Evolutionary conservation across 164 flowering plant species (phyloP).

Genomic region (Annona cherimola): DNA sequence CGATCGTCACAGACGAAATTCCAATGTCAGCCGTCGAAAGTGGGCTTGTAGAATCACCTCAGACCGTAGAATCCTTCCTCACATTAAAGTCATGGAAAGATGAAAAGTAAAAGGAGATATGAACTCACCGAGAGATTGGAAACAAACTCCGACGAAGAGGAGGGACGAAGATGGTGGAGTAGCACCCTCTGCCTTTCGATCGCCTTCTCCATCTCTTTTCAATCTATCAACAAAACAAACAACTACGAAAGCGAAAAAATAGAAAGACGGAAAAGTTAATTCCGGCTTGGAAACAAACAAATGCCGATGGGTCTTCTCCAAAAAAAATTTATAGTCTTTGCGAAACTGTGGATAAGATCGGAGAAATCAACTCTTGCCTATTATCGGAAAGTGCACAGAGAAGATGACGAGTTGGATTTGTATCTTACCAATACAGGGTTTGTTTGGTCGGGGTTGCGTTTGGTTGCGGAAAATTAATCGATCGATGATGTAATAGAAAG

Average conservation of each 20-base stretch:
- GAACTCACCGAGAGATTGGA: slow-evolving; percentile 16
- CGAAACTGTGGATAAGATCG: not conserved
- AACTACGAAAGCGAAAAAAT: no score
- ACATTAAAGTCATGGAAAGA: not conserved
- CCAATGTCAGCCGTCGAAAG: no score
- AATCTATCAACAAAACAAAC: no score
- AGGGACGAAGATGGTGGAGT: slow-evolving; percentile 67
- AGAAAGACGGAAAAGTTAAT: no score
- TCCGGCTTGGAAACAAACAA: not conserved
- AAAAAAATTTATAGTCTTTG: not conserved
- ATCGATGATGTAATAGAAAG: no score
- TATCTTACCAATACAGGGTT: no score
- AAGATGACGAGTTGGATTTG: not conserved
- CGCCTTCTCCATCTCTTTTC: slow-evolving; percentile 71
- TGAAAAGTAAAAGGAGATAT: not conserved
- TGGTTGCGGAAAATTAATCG: no score
- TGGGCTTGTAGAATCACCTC: not conserved
- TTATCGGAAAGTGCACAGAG: not conserved
- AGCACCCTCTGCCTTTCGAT: slow-evolving; percentile 69
- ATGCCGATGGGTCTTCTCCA: not conserved
- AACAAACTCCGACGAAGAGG: slow-evolving; percentile 34
- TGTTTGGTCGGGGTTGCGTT: no score
- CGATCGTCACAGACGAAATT: no score
- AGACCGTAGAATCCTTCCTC: not conserved
- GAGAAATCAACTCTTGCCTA: not conserved